Conservation (phyloP, 495 filamentous ascomycete genomes). For the Annulohypoxylon nitens region DNA sequence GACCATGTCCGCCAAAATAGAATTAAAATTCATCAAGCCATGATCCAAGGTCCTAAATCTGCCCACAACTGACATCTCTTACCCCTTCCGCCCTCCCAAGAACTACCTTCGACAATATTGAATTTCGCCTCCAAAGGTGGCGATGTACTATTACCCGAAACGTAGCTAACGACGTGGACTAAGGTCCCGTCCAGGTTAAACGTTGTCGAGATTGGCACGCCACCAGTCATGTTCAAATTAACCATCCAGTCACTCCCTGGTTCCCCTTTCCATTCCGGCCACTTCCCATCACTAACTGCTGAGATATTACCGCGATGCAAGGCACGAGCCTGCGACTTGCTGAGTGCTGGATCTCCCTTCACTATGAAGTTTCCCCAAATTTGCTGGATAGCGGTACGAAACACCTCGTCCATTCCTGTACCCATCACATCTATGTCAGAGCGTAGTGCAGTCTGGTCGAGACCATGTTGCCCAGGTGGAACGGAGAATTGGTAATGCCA, state of each 20-base stretch:
- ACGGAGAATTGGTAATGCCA: conserved; percentile 75
- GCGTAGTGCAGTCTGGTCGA: conserved; percentile 57
- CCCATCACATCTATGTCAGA: conserved; percentile 18
- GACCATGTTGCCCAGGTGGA: conserved; percentile 66
- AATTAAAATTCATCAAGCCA: conserved; percentile 19
- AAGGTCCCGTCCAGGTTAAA: conserved; percentile 3
- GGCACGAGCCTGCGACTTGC: conserved; percentile 33
- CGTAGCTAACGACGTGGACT: conserved; percentile 41
- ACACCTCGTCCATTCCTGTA: conserved; percentile 44
- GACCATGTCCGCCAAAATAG: neutral
- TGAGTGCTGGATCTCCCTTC: conserved; percentile 63
- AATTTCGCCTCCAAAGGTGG: conserved; percentile 61
- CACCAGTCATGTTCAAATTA: conserved; percentile 68
- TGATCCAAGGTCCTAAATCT: conserved; percentile 54
- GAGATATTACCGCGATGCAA: conserved; percentile 40
- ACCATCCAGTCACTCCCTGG: conserved; percentile 54
- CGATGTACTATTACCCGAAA: conserved; percentile 38
- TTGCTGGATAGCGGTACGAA: conserved; percentile 49
- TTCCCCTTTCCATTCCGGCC: conserved; percentile 51
- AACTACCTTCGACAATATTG: conserved; percentile 62
- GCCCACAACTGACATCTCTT: conserved; percentile 69
- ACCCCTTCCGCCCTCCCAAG: conserved; percentile 70
- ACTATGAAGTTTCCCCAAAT: conserved; percentile 69
- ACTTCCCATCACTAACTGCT: conserved; percentile 34
- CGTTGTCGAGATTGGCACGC: conserved; percentile 45